Evolutionary conservation across 2,329 filamentous ascomycete genomes (phyloP).

Genomic region (Fusarium irregulare): DNA sequence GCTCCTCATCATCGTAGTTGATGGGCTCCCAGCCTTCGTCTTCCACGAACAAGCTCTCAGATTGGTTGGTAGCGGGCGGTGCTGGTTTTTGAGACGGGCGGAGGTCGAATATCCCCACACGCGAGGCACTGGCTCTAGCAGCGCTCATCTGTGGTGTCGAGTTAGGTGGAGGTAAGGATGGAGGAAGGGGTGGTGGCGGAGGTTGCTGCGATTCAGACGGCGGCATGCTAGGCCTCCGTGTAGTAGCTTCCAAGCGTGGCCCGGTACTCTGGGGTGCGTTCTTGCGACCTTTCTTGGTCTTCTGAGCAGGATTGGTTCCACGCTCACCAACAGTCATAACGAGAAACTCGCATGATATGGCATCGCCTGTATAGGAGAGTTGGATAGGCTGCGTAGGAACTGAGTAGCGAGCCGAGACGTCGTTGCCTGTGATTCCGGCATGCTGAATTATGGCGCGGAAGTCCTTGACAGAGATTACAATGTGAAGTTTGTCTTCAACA

Average conservation of each 20-base stretch:
- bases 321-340: slow-evolving; percentile 83
- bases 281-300: slow-evolving; percentile 60
- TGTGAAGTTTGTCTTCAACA: slow-evolving; percentile 80
- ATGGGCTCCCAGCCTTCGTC: slow-evolving; percentile 82
- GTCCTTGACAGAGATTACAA: slow-evolving; percentile 84
- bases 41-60: slow-evolving; percentile 79
- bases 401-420: slow-evolving; percentile 76
- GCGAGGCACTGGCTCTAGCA: slow-evolving; percentile 51
- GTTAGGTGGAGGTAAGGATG: slow-evolving; percentile 47
- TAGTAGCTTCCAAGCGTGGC: slow-evolving; percentile 61
- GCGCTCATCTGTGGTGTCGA: slow-evolving; percentile 50
- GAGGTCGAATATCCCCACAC: slow-evolving; percentile 56
- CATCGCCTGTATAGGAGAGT: slow-evolving; percentile 75
- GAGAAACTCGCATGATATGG: slow-evolving; percentile 79
- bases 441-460: slow-evolving; percentile 83
- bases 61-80: slow-evolving; percentile 67
- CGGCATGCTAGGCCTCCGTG: slow-evolving; percentile 57
- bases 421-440: slow-evolving; percentile 75
- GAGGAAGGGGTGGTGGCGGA: slow-evolving; percentile 39
- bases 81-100: slow-evolving; percentile 66
- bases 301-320: slow-evolving; percentile 60
- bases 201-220: slow-evolving; percentile 50
- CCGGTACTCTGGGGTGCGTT: slow-evolving; percentile 48
- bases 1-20: slow-evolving; percentile 66
- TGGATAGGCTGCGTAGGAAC: slow-evolving; percentile 77